Percentiles rank a stretch among this genome's conserved stretches.
phyloP scores from a whole-genome alignment of 2,329 filamentous ascomycete genomes.

The Ilyonectria robusta region DNA sequence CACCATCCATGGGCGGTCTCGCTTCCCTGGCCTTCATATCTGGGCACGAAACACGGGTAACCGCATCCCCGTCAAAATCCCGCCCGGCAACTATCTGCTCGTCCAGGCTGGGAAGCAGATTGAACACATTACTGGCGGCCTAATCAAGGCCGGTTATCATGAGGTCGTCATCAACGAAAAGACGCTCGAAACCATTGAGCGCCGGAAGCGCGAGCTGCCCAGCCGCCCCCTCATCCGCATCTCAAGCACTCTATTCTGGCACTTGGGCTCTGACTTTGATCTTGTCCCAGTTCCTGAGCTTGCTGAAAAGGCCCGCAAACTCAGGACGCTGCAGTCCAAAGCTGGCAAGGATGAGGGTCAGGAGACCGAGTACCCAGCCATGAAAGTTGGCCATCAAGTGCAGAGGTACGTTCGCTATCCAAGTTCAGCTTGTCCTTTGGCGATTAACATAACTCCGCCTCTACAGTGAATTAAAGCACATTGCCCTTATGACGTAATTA shows the following conservation, averaged over 20 bases:
- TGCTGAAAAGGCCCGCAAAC: constrained; percentile 58
- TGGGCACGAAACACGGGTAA: constrained; percentile 75
- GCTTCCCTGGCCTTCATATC: constrained; percentile 73
- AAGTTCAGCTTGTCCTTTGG: not conserved
- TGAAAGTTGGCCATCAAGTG: constrained; percentile 73
- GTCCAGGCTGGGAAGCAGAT: constrained; percentile 76
- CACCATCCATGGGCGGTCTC: constrained; percentile 74
- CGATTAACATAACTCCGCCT: constrained; percentile 28
- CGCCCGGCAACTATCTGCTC: constrained; percentile 69
- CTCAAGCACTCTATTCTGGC: constrained; percentile 74
- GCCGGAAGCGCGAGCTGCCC: constrained; percentile 58
- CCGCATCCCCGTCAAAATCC: constrained; percentile 72
- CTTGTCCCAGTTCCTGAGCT: constrained; percentile 66
- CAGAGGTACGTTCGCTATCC: constrained; percentile 61
- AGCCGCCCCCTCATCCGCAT: constrained; percentile 69
- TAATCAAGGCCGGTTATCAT: constrained; percentile 74
- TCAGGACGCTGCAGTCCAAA: constrained; percentile 63
- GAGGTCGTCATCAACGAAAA: constrained; percentile 71
- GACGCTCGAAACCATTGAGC: constrained; percentile 64
- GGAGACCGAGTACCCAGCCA: constrained; percentile 62
- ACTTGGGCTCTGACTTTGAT: constrained; percentile 70
- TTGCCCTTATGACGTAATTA: constrained; percentile 63
- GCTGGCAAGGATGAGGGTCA: constrained; percentile 69
- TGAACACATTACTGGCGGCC: constrained; percentile 72
- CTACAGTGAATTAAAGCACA: constrained; percentile 65